Evolutionary conservation across 2,329 filamentous ascomycete species (phyloP), one percentile per base, ranked within the genome.

Genomic region (Alternaria postmessia): DNA sequence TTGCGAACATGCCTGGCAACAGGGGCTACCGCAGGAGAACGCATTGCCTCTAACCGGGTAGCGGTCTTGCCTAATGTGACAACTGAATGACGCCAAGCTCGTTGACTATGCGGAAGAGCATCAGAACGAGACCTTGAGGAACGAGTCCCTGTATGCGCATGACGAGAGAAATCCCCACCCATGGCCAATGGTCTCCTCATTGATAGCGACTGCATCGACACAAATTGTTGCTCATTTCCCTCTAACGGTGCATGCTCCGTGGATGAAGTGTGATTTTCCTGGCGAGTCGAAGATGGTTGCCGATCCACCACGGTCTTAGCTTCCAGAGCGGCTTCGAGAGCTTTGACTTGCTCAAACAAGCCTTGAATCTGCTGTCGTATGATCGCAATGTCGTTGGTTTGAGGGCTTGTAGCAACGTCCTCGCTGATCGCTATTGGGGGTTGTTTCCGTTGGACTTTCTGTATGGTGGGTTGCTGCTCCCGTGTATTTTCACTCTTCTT

Each of bases 291-390:
- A 42, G 54, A 36, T 26, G 47, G 20, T n/a, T 44, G 36, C 54
- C 41, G 41, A 18, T 4, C 28, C 24, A 14, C 11, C 26, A 44
- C 28, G 32, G 22, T 16, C 12, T 53, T 56, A 20, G 51, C 39
- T 28, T 52, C 60, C 3, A 62, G 16, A n/a, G 47, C 24, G 32
- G 58, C 54, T 41, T 67, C 59, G 30, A 71, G 41, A 34, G 54
- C 26, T 34, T 49, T 66, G 20, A 69, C 59, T 48, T 68, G 59
- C 38, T 68, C 59, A 11, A 54, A 55, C 6, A 71, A 51, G 30
- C 57, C 54, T n/a, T 66, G 54, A 7, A 71, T 47, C 26, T 67
- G 62, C 22, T 59, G 63, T 41, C 44, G 49, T 24, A 66, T 30
- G 20, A 54, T 46, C 20, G 20, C 26, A 22, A 48, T 46, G 9